Evolutionary conservation across 306 rosid species (phyloP).

Genomic region (Luffa aegyptiaca): DNA sequence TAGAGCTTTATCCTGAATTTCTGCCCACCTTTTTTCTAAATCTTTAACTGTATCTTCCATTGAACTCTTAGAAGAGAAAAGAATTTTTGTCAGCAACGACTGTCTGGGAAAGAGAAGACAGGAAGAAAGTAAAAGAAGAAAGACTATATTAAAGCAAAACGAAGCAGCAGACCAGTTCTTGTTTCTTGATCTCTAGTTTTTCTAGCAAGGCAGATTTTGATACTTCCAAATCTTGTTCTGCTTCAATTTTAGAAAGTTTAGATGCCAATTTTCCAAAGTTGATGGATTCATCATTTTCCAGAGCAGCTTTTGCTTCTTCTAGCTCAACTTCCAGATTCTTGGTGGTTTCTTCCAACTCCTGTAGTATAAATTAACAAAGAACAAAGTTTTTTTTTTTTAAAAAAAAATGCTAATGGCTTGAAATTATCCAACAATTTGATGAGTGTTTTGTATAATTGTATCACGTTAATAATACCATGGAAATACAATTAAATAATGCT

Average conservation of each 20-base stretch:
- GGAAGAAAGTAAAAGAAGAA: background rate
- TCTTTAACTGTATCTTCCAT: constrained; percentile 43
- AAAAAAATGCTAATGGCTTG: background rate
- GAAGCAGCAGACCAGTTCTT: constrained; percentile 49
- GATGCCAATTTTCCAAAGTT: constrained; percentile 24
- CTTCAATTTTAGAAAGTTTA: constrained; percentile 18
- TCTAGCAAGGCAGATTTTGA: constrained; percentile 32
- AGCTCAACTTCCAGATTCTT: constrained; percentile 43
- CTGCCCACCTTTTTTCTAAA: constrained; percentile 61
- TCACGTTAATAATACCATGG: background rate
- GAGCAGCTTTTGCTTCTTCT: constrained; percentile 27
- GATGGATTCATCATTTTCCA: constrained; percentile 17
- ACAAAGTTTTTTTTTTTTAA: background rate
- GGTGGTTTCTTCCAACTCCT: constrained; percentile 69
- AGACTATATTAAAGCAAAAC: constrained; percentile 1
- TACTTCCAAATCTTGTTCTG: constrained; percentile 34
- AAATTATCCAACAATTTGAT: background rate
- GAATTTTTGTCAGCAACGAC: background rate
- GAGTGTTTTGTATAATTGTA: background rate
- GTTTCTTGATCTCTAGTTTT: constrained; percentile 61
- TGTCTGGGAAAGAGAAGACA: background rate
- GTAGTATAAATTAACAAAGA: constrained; percentile 9
- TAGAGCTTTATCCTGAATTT: constrained; percentile 53
- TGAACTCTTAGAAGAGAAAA: constrained; percentile 36
- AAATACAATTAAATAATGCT: background rate